Conservation (phyloP, 2,329 filamentous ascomycete genomes). For the Scedosporium minutisporum region DNA sequence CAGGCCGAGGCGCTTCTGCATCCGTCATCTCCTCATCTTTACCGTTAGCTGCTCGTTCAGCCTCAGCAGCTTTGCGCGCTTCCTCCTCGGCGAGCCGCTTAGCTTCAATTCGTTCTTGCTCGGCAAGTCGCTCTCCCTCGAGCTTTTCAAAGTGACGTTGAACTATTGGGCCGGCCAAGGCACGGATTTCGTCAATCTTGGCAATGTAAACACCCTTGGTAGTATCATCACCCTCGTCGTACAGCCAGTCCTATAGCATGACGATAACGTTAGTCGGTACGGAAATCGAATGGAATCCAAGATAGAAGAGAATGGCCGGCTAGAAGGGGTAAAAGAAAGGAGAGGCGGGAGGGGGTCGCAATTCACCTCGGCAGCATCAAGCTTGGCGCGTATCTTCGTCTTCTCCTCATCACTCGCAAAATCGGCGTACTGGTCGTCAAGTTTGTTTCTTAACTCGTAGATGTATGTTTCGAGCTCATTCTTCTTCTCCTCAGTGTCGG, state of each 20-base stretch:
- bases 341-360: too few species aligned
- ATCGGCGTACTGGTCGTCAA: constrained; percentile 83
- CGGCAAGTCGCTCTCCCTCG: constrained; percentile 72
- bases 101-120: constrained; percentile 68
- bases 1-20: constrained; percentile 42
- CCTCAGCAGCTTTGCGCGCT: constrained; percentile 42
- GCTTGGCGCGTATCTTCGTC: constrained; percentile 71
- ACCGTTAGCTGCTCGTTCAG: constrained; percentile 36
- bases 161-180: constrained; percentile 80
- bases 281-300: not conserved
- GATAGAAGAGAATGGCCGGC: too few species aligned
- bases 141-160: constrained; percentile 94
- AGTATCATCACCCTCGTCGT: constrained; percentile 91
- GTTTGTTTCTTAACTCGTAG: constrained; percentile 92
- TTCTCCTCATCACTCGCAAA: constrained; percentile 91
- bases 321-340: not conserved
- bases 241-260: constrained; percentile 79
- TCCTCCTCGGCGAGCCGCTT: constrained; percentile 56
- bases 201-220: constrained; percentile 87
- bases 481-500: constrained; percentile 98
- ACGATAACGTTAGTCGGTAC: not conserved
- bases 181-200: constrained; percentile 93
- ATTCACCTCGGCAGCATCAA: constrained; percentile 77
- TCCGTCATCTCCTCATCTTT: constrained; percentile 58
- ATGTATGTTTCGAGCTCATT: constrained; percentile 98